Conservation (phyloP, 1,284 basidiomycete species). For the Ceratobasidium sp. region DNA sequence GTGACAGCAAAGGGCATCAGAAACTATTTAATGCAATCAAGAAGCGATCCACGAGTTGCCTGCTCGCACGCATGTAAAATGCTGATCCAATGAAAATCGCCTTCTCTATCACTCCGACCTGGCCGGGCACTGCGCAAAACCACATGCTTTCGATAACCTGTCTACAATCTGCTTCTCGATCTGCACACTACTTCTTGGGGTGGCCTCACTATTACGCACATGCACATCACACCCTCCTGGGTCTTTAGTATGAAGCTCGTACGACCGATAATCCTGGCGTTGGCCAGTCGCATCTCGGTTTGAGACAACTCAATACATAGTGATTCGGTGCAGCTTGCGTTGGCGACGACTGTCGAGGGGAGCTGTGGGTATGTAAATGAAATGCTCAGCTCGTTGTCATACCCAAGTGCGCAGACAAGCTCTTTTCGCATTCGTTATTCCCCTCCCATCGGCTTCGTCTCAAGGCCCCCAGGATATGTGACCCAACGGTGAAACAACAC, state of each 20-base stretch:
- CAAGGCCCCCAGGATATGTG: slow-evolving; percentile 60
- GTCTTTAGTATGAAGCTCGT: not conserved
- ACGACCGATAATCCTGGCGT: not conserved
- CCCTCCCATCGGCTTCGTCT: slow-evolving; percentile 65
- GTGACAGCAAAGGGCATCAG: too few relatives aligned
- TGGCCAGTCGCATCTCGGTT: too few relatives aligned
- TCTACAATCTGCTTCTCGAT: not conserved
- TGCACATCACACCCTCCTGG: too few relatives aligned
- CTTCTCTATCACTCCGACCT: not conserved
- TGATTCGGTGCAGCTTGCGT: too few relatives aligned
- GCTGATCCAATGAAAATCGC: too few relatives aligned
- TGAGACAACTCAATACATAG: too few relatives aligned
- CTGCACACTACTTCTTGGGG: not conserved
- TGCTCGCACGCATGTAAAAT: too few relatives aligned
- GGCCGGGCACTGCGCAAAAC: not conserved
- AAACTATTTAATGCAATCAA: too few relatives aligned
- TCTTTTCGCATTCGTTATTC: slow-evolving; percentile 64
- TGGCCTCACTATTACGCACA: not conserved
- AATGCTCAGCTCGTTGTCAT: not conserved
- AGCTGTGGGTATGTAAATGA: not conserved
- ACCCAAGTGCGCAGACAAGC: slow-evolving; percentile 55
- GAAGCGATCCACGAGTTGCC: too few relatives aligned
- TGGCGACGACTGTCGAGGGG: not conserved
- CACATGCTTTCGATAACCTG: not conserved
- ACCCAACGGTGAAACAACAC: slow-evolving; percentile 63